Conservation (phyloP, 495 filamentous ascomycete species). For the Aspergillus incahuasiensis region DNA sequence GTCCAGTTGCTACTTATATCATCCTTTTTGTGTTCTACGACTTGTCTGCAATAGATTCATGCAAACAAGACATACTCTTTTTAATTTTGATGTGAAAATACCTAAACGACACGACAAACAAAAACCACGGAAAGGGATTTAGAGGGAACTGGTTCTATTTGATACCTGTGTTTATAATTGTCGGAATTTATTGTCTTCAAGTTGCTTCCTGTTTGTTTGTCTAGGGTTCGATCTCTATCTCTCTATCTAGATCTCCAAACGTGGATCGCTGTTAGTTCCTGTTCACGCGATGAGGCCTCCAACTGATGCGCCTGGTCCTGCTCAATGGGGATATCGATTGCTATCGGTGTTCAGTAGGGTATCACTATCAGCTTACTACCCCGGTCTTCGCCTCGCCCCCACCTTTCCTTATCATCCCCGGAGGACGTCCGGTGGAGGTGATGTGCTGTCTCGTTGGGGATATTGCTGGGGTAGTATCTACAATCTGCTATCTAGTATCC, state of each 20-base stretch:
- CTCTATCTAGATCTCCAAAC: no score
- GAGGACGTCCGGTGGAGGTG: background rate
- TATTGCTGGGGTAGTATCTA: background rate
- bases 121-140: background rate
- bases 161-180: conserved; percentile 12
- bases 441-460: background rate
- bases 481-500: background rate
- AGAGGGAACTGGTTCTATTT: background rate
- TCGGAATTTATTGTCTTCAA: conserved; percentile 6
- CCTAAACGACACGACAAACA: conserved; percentile 1
- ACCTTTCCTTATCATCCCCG: background rate
- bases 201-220: background rate
- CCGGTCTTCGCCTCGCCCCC: background rate
- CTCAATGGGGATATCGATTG: background rate
- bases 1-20: background rate
- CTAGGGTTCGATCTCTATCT: no score
- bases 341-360: no score
- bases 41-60: conserved; percentile 10
- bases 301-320: background rate
- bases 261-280: background rate
- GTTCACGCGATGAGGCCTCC: background rate
- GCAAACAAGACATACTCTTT: background rate
- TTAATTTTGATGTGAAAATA: conserved; percentile 6
- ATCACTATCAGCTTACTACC: no score
- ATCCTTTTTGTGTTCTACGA: conserved; percentile 1